Conservation (phyloP, 2,329 filamentous ascomycete species). For the Xylogone sp. region DNA sequence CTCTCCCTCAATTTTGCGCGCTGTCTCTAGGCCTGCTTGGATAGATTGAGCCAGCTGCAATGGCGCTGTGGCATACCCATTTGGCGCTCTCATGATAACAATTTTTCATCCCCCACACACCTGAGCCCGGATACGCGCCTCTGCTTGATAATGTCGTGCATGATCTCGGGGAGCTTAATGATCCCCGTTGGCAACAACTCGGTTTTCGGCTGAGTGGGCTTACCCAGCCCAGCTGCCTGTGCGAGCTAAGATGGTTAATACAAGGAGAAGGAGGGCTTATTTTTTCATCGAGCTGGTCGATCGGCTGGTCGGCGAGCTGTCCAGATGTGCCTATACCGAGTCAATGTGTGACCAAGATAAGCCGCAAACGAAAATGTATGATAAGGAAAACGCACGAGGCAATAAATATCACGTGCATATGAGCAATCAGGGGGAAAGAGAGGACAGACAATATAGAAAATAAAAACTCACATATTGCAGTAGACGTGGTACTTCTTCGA, state of each 20-base stretch:
- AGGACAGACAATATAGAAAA: not conserved
- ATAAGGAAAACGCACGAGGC: no score
- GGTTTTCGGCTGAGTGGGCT: not conserved
- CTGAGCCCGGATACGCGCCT: no score
- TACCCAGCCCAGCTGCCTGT: not conserved
- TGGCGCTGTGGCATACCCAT: no score
- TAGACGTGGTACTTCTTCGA: slow-evolving; percentile 66
- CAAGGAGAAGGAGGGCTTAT: not conserved
- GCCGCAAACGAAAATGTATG: slow-evolving; percentile 5
- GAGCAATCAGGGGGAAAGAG: not conserved
- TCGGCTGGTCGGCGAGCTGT: slow-evolving; percentile 21
- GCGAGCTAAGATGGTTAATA: not conserved
- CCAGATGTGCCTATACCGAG: slow-evolving; percentile 24
- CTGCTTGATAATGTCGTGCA: no score
- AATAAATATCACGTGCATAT: not conserved
- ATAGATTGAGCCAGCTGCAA: no score
- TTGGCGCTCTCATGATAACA: not conserved
- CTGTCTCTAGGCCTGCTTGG: not conserved
- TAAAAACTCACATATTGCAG: slow-evolving; percentile 68
- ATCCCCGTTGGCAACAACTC: no score
- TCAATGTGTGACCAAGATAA: slow-evolving; percentile 1
- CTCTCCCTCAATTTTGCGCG: not conserved
- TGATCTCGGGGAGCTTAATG: no score
- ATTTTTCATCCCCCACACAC: no score
- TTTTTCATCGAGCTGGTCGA: not conserved